Conservation (phyloP, 768 basidiomycete genomes). For the Lyophyllum semitale region DNA sequence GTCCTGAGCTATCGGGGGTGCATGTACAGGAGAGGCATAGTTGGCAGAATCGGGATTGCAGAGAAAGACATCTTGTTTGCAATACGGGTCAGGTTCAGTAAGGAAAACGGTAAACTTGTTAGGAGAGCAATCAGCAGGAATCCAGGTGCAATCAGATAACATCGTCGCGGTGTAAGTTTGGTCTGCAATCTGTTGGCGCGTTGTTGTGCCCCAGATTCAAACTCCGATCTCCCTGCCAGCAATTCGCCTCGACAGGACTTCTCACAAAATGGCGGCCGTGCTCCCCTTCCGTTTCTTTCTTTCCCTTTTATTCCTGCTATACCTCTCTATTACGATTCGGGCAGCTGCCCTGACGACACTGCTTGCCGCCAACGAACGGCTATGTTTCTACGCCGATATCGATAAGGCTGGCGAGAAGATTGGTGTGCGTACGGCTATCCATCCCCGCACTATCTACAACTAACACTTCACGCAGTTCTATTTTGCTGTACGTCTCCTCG, state of each 20-base stretch:
- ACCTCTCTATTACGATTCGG: slow-evolving; percentile 31
- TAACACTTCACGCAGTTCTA: slow-evolving; percentile 70
- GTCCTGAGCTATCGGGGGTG: neutral
- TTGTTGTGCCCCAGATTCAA: slow-evolving; percentile 5
- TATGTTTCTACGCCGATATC: slow-evolving; percentile 95
- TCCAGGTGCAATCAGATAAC: slow-evolving; percentile 9
- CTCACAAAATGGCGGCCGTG: slow-evolving; percentile 7
- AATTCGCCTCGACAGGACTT: neutral
- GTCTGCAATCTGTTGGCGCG: neutral
- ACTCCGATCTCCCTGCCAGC: slow-evolving; percentile 19
- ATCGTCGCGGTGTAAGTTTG: neutral
- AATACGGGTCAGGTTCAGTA: neutral
- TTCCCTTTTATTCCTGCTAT: slow-evolving; percentile 37
- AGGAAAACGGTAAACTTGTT: neutral
- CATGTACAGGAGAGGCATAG: neutral
- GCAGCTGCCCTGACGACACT: slow-evolving; percentile 80
- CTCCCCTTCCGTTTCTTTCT: slow-evolving; percentile 17
- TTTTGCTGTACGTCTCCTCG: slow-evolving; percentile 75
- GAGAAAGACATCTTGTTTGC: neutral
- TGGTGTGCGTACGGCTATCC: slow-evolving; percentile 54
- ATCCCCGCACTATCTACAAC: slow-evolving; percentile 7
- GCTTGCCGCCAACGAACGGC: slow-evolving; percentile 74
- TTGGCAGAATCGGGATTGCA: neutral
- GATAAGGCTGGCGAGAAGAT: slow-evolving; percentile 95
- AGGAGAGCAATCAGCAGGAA: neutral